A percentile compares a stretch with the other conserved stretches of the same genome.
Evolutionary conservation across 371 early-diverging fungal species (phyloP).

Genomic region (Lichtheimia ramosa): DNA sequence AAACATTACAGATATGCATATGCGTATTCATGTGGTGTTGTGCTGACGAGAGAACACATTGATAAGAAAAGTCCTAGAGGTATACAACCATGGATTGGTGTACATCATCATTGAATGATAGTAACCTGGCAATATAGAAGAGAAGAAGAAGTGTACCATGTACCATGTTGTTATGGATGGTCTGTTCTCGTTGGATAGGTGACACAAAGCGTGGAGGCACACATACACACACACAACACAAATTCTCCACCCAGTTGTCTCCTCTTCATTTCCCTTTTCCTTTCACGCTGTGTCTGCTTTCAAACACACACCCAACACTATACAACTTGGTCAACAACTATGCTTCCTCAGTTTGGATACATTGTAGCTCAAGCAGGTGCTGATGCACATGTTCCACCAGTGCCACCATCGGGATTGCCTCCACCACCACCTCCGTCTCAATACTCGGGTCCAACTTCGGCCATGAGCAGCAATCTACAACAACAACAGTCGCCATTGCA

Average conservation of each 20-base stretch:
- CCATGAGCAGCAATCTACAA: background rate
- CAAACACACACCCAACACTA: background rate
- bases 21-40: too few relatives aligned
- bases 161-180: background rate
- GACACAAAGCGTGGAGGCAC: constrained; percentile 1
- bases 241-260: background rate
- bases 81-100: too few relatives aligned
- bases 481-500: constrained; percentile 5
- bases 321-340: constrained; percentile 6
- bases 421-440: constrained; percentile 3
- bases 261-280: background rate
- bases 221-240: background rate
- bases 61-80: too few relatives aligned
- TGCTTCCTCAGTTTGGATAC: constrained; percentile 71
- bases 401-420: constrained; percentile 12
- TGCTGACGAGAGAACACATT: too few relatives aligned
- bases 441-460: constrained; percentile 2
- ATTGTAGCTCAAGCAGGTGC: constrained; percentile 53
- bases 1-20: too few relatives aligned
- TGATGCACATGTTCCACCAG: constrained; percentile 28
- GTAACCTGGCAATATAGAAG: too few relatives aligned
- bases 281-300: background rate
- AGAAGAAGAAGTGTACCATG: too few relatives aligned
- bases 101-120: too few relatives aligned
- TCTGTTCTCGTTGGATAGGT: constrained; percentile 2